These are phyloP conservation scores for Xylaria scruposa DNA, from an alignment of 495 filamentous ascomycete species.

Conservation along the genomic window DNA sequence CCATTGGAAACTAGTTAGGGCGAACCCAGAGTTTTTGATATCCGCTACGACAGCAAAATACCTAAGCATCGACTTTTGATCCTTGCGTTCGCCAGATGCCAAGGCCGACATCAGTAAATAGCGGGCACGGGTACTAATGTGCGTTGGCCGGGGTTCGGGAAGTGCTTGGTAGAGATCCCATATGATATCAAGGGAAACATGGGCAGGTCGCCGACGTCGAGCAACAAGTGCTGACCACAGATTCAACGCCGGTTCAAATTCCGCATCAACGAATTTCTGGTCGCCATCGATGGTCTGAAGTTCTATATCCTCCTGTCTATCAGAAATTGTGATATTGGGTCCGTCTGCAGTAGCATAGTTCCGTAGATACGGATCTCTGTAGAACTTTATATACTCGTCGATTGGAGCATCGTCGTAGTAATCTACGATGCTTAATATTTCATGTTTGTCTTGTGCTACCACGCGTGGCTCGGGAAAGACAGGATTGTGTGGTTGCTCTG, in stretches of 20 bases:
- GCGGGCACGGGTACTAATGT: constrained; percentile 64
- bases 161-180: constrained; percentile 52
- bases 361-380: constrained; percentile 55
- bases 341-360: constrained; percentile 52
- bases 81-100: constrained; percentile 64
- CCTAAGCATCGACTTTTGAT: constrained; percentile 69
- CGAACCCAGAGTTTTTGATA: constrained; percentile 69
- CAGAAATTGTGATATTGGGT: constrained; percentile 52
- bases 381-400: constrained; percentile 53
- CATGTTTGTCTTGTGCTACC: constrained; percentile 36
- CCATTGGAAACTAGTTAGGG: constrained; percentile 74
- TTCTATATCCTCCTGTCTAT: constrained; percentile 50
- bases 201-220: constrained; percentile 42
- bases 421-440: constrained; percentile 57
- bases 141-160: constrained; percentile 67
- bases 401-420: constrained; percentile 51
- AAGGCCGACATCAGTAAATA: constrained; percentile 72
- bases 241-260: constrained; percentile 38
- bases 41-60: constrained; percentile 87
- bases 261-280: constrained; percentile 32
- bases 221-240: constrained; percentile 42
- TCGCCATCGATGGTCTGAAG: constrained; percentile 49
- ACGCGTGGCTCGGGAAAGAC: background rate
- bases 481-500: background rate
- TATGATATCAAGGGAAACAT: constrained; percentile 46